A percentile compares a stretch with the other conserved stretches of the same genome.
These are phyloP conservation scores for Aulographum hederae DNA, from an alignment of 2,329 filamentous ascomycete species.

Conservation along the genomic window DNA sequence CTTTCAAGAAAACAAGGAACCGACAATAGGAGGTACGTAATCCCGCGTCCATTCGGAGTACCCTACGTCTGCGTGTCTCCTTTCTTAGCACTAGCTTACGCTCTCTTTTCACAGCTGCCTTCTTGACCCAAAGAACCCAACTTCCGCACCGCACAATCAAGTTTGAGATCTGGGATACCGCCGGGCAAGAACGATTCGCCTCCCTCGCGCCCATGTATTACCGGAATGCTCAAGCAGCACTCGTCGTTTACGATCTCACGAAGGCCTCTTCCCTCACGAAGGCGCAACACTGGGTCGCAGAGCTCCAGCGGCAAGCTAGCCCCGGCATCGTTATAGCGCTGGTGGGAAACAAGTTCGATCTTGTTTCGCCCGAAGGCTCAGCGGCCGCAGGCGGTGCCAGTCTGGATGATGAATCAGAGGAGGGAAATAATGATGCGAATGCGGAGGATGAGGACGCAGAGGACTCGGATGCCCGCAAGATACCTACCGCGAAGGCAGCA, in stretches of 20 bases:
- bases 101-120: conserved; percentile 48
- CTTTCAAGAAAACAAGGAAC: conserved; percentile 99
- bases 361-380: conserved; percentile 33
- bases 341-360: conserved; percentile 91
- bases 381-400: conserved; percentile 26
- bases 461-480: conserved; percentile 61
- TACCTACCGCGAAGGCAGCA: conserved; percentile 80
- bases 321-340: conserved; percentile 94
- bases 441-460: conserved; percentile 28
- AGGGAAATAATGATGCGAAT: conserved; percentile 24
- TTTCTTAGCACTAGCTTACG: not conserved
- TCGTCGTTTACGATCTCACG: conserved; percentile 97
- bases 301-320: conserved; percentile 87
- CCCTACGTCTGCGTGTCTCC: no score
- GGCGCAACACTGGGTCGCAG: conserved; percentile 96
- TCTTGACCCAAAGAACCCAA: conserved; percentile 96
- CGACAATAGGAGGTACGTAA: conserved; percentile 80
- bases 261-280: conserved; percentile 91
- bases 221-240: conserved; percentile 90
- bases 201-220: conserved; percentile 98
- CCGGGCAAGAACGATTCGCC: conserved; percentile 92
- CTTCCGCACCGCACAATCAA: conserved; percentile 66
- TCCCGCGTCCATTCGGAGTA: not conserved
- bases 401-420: conserved; percentile 17
- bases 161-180: conserved; percentile 83